These are phyloP conservation scores for Pholiota adiposa DNA, from an alignment of 1,284 basidiomycete genomes.

Conservation along the genomic window DNA sequence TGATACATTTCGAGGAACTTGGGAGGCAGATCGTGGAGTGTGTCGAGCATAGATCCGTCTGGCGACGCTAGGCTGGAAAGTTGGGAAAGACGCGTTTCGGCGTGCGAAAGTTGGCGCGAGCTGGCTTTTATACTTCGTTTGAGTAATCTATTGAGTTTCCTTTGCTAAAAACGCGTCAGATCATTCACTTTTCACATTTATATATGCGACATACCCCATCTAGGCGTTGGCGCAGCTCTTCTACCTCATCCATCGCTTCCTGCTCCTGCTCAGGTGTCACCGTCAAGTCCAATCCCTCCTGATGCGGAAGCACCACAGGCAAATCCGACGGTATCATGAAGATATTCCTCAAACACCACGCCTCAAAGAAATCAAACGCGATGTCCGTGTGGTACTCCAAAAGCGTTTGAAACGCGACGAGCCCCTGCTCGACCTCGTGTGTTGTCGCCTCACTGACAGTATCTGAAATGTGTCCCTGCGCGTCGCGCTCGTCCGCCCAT, in stretches of 20 bases:
- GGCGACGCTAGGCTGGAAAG: constrained; percentile 50
- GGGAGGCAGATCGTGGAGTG: constrained; percentile 40
- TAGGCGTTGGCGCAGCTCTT: constrained; percentile 57
- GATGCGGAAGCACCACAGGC: constrained; percentile 72
- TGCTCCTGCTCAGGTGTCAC: constrained; percentile 53
- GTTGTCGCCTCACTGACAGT: constrained; percentile 57
- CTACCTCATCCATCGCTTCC: constrained; percentile 65
- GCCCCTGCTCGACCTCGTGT: constrained; percentile 62
- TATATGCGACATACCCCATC: constrained; percentile 53
- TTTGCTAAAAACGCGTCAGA: constrained; percentile 51
- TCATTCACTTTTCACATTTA: constrained; percentile 7
- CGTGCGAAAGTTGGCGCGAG: constrained; percentile 43
- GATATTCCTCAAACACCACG: constrained; percentile 78
- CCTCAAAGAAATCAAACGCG: constrained; percentile 82
- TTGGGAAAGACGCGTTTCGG: constrained; percentile 44
- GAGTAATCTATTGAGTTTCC: constrained; percentile 58
- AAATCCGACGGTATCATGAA: constrained; percentile 69
- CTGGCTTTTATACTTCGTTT: constrained; percentile 52
- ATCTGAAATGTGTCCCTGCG: constrained; percentile 1
- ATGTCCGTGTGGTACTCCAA: constrained; percentile 79
- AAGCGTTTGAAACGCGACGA: constrained; percentile 78
- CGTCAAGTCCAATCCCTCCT: constrained; percentile 59
- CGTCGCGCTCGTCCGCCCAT: constrained; percentile 63
- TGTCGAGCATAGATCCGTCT: constrained; percentile 15
- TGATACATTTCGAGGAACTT: constrained; percentile 48